A percentile compares a stretch with the other conserved stretches of the same genome.
Conservation (phyloP, 495 filamentous ascomycete genomes). For the Podospora fimiseda region DNA sequence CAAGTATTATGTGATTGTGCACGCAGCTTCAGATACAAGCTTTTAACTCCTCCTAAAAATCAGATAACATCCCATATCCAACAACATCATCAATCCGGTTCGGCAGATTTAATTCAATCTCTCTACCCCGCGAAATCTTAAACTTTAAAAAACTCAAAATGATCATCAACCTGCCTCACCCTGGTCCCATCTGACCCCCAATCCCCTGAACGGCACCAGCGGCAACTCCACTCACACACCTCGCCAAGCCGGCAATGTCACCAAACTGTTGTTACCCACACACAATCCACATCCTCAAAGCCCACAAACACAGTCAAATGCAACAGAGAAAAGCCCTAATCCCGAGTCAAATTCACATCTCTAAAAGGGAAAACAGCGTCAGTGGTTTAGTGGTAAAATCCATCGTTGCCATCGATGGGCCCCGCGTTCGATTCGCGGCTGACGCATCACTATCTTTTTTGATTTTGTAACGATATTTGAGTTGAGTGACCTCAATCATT, state of each 20-base stretch:
- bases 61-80: not conserved
- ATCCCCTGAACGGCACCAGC: too few relatives aligned
- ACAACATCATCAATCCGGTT: not conserved
- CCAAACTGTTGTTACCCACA: too few relatives aligned
- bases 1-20: too few relatives aligned
- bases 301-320: not conserved
- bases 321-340: not conserved
- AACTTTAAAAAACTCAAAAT: too few relatives aligned
- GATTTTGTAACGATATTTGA: not conserved
- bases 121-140: too few relatives aligned
- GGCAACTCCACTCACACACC: too few relatives aligned
- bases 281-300: too few relatives aligned
- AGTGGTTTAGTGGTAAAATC: conserved; percentile 50
- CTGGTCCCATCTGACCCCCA: too few relatives aligned
- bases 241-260: too few relatives aligned
- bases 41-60: not conserved
- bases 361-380: conserved; percentile 8
- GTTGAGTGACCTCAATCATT: not conserved
- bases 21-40: too few relatives aligned
- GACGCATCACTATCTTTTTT: conserved; percentile 23
- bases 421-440: conserved; percentile 48
- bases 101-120: too few relatives aligned
- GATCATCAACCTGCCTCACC: too few relatives aligned
- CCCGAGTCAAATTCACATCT: not conserved
- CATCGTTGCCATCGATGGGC: conserved; percentile 50